Evolutionary conservation across 352 stramenopile species (phyloP), one percentile per base, ranked within the genome.

Genomic region (Phytophthora chlamydospora): DNA sequence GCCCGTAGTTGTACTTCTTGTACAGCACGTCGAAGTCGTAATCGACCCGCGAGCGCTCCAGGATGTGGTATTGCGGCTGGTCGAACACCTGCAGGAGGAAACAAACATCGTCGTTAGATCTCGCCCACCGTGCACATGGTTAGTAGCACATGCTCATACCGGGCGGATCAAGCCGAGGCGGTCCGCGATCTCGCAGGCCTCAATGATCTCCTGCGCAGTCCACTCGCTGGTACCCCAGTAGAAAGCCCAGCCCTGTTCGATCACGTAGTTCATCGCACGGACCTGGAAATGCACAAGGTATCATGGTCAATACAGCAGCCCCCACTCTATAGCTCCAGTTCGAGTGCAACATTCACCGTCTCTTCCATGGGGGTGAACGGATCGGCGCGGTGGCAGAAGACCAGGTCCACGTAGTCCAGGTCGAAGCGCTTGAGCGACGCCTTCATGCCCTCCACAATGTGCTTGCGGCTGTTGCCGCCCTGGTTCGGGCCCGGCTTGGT

Each of bases 161-260:
- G 64, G 75, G 36, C 62, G 56, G n/a, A 71, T 72, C 50, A 67
- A 45, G 14, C 50, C 52, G 11, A 80, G 70, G 19, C 68, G 68
- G 41, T 85, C 73, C 1, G 72, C 75, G 48, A 72, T 68, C 36
- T 63, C 50, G 29, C 57, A 68, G 11, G 79, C 81, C 57, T 90
- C 75, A 29, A 82, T 88, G 49, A 93, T 87, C 57, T 91, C 75
- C 35, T 78, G 51, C 16, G 83, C 67, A 57, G 54, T 81, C 83
- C 83, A 93, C 57, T 91, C 83, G 53, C 73, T 87, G n/a, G 83
- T 93, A 17, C 82, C 83, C 83, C 83, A 92, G 38, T 71, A 71
- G 29, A 67, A 72, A 13, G 50, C 63, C 58, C 63, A 72, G n/a
- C 62, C 61, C 16, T 70, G 59, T 9, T 68, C 38, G 27, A 63